phyloP scores from a whole-genome alignment of 1,284 basidiomycete species.

The Xerocomus amazonicus region DNA sequence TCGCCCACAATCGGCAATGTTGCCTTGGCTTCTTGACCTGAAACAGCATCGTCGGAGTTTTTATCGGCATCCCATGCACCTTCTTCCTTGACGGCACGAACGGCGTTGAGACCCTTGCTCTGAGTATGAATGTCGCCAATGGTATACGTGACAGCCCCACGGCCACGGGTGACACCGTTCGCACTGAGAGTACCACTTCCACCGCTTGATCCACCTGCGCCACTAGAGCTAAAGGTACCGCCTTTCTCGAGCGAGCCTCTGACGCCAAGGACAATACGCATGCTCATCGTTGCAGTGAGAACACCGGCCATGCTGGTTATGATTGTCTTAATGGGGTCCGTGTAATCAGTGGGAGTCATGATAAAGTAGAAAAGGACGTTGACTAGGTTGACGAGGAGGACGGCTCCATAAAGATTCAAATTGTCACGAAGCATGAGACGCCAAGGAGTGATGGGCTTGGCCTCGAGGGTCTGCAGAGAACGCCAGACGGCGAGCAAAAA shows the following conservation, averaged over 20 bases:
- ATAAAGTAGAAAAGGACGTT: slow-evolving; percentile 83
- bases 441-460: slow-evolving; percentile 63
- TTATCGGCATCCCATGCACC: slow-evolving; percentile 47
- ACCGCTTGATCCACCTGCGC: slow-evolving; percentile 39
- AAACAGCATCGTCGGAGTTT: slow-evolving; percentile 41
- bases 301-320: slow-evolving; percentile 78
- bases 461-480: slow-evolving; percentile 56
- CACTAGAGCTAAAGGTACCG: slow-evolving; percentile 59
- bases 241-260: slow-evolving; percentile 66
- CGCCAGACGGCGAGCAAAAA: slow-evolving; percentile 62
- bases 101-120: slow-evolving; percentile 43
- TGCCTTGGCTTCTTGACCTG: slow-evolving; percentile 42
- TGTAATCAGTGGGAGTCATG: slow-evolving; percentile 54
- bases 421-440: slow-evolving; percentile 84
- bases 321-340: slow-evolving; percentile 74
- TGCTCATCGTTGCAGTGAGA: slow-evolving; percentile 77
- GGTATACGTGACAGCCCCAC: slow-evolving; percentile 55
- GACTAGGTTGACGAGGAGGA: slow-evolving; percentile 72
- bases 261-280: slow-evolving; percentile 77
- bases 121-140: slow-evolving; percentile 54
- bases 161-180: slow-evolving; percentile 36
- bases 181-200: slow-evolving; percentile 31
- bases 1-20: slow-evolving; percentile 34
- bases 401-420: slow-evolving; percentile 75
- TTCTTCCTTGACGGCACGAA: slow-evolving; percentile 28